phyloP scores from a whole-genome alignment of 129 eudicot genomes.

The Kitagawia praeruptora region DNA sequence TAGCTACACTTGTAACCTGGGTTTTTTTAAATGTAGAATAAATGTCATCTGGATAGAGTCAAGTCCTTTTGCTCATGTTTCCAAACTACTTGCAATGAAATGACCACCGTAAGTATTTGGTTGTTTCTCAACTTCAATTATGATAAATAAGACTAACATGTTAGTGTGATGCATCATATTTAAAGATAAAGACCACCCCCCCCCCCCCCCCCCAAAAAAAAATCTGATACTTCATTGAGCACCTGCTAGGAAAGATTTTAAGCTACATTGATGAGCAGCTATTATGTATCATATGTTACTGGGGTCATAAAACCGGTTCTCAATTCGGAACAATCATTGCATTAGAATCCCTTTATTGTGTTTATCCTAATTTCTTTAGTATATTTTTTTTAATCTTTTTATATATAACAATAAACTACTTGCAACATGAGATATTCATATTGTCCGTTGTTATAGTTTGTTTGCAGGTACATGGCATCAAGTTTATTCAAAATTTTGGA shows the following conservation, averaged over 20 bases:
- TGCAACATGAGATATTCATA: conserved; percentile 19
- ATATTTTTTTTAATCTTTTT: neutral
- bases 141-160: too few relatives aligned
- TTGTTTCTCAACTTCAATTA: too few relatives aligned
- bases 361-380: neutral
- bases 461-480: conserved; percentile 69
- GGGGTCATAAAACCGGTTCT: neutral
- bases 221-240: neutral
- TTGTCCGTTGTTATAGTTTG: conserved; percentile 40
- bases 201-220: too few relatives aligned
- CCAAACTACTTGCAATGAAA: too few relatives aligned
- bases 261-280: neutral
- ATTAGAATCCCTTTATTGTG: neutral
- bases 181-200: too few relatives aligned
- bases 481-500: conserved; percentile 44
- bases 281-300: neutral
- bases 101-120: too few relatives aligned
- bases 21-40: too few relatives aligned
- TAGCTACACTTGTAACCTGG: too few relatives aligned
- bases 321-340: neutral
- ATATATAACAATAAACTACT: neutral
- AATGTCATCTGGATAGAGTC: too few relatives aligned
- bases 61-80: too few relatives aligned
- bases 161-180: too few relatives aligned
- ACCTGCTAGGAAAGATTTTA: neutral